Evolutionary conservation across 1,284 basidiomycete species (phyloP), one percentile per base, ranked within the genome.

Genomic region (Ustilago sp.): DNA sequence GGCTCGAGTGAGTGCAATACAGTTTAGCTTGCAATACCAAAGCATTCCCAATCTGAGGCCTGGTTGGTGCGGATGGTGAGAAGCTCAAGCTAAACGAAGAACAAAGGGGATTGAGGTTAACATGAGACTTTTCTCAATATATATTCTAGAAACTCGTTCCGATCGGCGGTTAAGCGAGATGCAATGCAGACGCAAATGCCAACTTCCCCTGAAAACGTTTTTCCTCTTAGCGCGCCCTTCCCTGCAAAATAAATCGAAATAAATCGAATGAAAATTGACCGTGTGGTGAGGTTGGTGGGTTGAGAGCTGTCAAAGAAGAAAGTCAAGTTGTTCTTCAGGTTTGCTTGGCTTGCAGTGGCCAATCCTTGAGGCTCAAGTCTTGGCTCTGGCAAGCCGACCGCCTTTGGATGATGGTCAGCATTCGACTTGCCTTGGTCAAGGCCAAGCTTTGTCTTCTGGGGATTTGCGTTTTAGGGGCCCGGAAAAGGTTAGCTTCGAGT

Each of bases 161-260:
- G 23, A 28, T 28, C 23, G 23, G 23, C 23, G 23, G 3, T 28
- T 28, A 28, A 28, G 23, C 23, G 23, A 45, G n/a, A 45, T 45
- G 43, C 17, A 45, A 45, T 45, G 13, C 36, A 19, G n/a, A n/a
- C 43, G n/a, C 39, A 6, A 41, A 45, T 45, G 43, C 43, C 43
- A 45, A 19, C 19, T 45, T 32, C 61, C 57, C 67, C 67, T 64
- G 66, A 68, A 53, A 63, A 68, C 66, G 66, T 68, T 62, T 11
- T 23, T 23, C 36, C 36, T 15, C 6, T 32, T 32, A 23, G 45
- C 48, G 48, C 19, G 19, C 19, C 19, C 19, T 19, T 19, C 19
- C 19, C 19, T 0, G 23, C 55, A 48, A 58, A 32, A 54, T 17
- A 35, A 36, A 35, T 41, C 9, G 13, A 41, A 7, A 3, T 28